phyloP scores from a whole-genome alignment of 164 flowering plant species.

The Magnolia sinica region DNA sequence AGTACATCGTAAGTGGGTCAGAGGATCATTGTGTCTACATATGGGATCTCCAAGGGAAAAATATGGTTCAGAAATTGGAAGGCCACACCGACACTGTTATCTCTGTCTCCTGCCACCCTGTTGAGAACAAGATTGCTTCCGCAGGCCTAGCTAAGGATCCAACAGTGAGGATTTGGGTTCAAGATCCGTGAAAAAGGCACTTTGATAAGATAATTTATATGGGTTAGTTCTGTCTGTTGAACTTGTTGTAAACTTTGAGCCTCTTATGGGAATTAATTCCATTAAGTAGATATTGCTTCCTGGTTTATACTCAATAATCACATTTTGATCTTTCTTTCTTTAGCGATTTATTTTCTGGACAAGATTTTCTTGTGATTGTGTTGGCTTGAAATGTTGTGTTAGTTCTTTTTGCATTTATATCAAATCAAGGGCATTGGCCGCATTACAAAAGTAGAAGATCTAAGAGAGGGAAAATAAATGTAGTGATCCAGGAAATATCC shows the following conservation, averaged over 20 bases:
- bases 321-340: no score
- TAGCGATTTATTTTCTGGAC: no score
- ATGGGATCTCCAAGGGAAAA: constrained; percentile 87
- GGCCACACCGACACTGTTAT: constrained; percentile 87
- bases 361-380: no score
- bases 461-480: neutral
- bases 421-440: no score
- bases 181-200: constrained; percentile 37
- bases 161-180: constrained; percentile 83
- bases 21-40: constrained; percentile 82
- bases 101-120: constrained; percentile 82
- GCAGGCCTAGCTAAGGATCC: constrained; percentile 71
- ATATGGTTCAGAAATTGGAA: constrained; percentile 74
- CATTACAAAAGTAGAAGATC: no score
- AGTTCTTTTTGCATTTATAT: no score
- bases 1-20: constrained; percentile 91
- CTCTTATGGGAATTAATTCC: no score
- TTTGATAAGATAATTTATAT: neutral
- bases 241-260: no score
- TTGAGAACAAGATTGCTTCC: constrained; percentile 77
- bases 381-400: no score
- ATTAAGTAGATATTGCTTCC: no score
- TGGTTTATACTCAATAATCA: no score
- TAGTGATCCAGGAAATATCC: neutral
- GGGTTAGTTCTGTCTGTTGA: neutral